A percentile compares a stretch with the other conserved stretches of the same genome.
These are phyloP conservation scores for Leishmania tarentolae DNA, from an alignment of 208 protist species.

Conservation along the genomic window DNA sequence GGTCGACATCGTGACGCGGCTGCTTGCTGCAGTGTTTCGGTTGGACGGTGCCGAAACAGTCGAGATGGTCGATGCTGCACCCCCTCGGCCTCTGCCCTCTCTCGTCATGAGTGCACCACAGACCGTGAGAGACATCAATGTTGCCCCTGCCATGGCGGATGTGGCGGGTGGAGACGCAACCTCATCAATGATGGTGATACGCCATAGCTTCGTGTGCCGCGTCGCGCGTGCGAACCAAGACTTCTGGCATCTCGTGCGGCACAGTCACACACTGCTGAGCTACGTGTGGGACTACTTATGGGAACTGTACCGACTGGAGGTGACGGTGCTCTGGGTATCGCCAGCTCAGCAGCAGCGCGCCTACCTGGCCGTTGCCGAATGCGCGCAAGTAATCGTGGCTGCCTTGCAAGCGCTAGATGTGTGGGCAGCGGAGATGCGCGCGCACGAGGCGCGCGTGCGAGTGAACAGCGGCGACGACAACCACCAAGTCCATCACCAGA, in stretches of 20 bases:
- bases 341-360: conserved; percentile 20
- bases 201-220: neutral
- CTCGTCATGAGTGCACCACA: neutral
- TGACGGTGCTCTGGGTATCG: conserved; percentile 25
- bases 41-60: neutral
- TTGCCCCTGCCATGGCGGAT: neutral
- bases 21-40: neutral
- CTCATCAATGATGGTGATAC: neutral
- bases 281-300: conserved; percentile 17
- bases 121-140: neutral
- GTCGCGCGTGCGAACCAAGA: neutral
- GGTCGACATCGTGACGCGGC: neutral
- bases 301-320: conserved; percentile 10
- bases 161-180: neutral
- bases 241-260: conserved; percentile 14
- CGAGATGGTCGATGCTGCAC: neutral
- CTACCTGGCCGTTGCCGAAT: conserved; percentile 19
- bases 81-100: too few relatives aligned
- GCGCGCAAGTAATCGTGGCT: conserved; percentile 23
- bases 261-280: conserved; percentile 10
- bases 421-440: conserved; percentile 11
- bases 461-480: neutral
- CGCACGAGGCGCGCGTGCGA: neutral
- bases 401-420: conserved; percentile 20
- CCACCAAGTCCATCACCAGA: neutral